phyloP scores from a whole-genome alignment of 1,284 basidiomycete genomes.

The Jaminaea rosea region DNA sequence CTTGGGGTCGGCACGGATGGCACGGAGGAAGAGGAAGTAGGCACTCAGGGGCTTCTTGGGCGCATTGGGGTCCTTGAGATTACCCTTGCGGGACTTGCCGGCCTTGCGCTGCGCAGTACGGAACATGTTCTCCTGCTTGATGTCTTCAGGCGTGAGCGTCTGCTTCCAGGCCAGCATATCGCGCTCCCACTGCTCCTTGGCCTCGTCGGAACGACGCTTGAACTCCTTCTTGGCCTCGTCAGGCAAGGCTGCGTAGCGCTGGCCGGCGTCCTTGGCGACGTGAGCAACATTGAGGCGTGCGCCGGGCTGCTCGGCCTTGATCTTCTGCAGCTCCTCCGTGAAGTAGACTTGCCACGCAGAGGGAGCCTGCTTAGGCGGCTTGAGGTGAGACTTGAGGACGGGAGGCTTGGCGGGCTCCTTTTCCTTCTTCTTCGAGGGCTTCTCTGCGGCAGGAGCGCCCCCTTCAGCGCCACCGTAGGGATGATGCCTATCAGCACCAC shows the following conservation, averaged over 20 bases:
- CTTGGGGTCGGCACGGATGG: constrained; percentile 36
- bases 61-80: constrained; percentile 92
- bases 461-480: constrained; percentile 6
- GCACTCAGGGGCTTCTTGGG: constrained; percentile 91
- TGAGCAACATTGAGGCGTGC: constrained; percentile 85
- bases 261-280: constrained; percentile 86
- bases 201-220: constrained; percentile 58
- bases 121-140: constrained; percentile 84
- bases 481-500: constrained; percentile 2
- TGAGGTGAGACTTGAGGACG: constrained; percentile 54
- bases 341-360: constrained; percentile 97
- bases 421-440: constrained; percentile 21
- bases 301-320: constrained; percentile 54
- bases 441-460: constrained; percentile 13
- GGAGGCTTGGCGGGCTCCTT: constrained; percentile 41
- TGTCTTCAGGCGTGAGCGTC: constrained; percentile 83
- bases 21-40: constrained; percentile 87
- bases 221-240: constrained; percentile 65
- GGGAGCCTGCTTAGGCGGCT: constrained; percentile 82
- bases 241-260: constrained; percentile 72
- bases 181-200: constrained; percentile 70
- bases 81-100: constrained; percentile 83
- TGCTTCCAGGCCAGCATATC: constrained; percentile 77
- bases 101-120: constrained; percentile 84
- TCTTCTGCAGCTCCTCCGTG: constrained; percentile 82